Percentiles rank a stretch among this genome's conserved stretches.
Conservation (phyloP, 768 basidiomycete species). For the Neoboletus subvelutipes region DNA sequence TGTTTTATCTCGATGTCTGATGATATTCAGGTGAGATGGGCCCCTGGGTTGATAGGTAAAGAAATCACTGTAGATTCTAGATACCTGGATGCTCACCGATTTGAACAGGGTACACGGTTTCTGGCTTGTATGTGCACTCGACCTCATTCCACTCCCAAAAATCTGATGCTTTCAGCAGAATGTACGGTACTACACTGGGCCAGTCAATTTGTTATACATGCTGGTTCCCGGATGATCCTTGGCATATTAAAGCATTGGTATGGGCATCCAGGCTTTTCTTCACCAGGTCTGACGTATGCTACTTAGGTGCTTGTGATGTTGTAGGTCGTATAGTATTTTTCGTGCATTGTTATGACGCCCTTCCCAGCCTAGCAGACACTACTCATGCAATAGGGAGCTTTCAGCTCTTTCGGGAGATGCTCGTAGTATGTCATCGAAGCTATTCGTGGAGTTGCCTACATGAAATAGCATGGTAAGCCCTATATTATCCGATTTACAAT, state of each 20-base stretch:
- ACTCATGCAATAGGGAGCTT: background rate
- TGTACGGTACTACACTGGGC: constrained; percentile 18
- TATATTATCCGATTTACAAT: too few relatives aligned
- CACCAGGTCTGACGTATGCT: background rate
- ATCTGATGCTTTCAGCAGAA: background rate
- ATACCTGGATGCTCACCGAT: too few relatives aligned
- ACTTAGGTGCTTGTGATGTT: constrained; percentile 3
- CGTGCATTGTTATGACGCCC: background rate
- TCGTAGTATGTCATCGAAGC: constrained; percentile 3
- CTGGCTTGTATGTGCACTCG: too few relatives aligned
- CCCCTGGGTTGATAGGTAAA: too few relatives aligned
- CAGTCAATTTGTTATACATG: too few relatives aligned
- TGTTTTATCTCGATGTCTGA: too few relatives aligned
- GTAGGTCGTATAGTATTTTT: background rate
- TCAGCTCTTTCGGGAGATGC: background rate
- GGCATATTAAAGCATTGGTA: constrained; percentile 3
- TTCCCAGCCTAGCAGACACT: constrained; percentile 8
- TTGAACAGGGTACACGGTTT: too few relatives aligned
- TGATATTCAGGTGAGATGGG: too few relatives aligned
- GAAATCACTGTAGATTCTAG: too few relatives aligned
- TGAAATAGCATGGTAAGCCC: background rate
- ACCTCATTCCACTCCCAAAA: too few relatives aligned
- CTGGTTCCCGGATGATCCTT: constrained; percentile 14
- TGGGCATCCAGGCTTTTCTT: background rate
- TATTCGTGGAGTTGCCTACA: background rate